A percentile compares a stretch with the other conserved stretches of the same genome.
phyloP scores from a whole-genome alignment of 1,284 basidiomycete species.

The Pseudomicrostroma phylloplanum region DNA sequence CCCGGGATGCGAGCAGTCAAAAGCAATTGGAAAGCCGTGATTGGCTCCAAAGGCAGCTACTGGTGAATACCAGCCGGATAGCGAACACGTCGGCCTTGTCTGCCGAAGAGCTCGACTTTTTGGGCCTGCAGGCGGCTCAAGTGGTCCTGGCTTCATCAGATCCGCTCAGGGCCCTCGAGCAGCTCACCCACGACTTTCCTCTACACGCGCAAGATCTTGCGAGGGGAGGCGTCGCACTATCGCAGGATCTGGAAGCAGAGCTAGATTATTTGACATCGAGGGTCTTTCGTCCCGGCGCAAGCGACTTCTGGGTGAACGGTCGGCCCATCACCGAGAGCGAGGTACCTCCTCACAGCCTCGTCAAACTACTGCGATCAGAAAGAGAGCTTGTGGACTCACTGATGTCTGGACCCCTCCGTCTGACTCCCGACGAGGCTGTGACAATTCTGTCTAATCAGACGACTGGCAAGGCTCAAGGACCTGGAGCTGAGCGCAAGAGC shows the following conservation, averaged over 20 bases:
- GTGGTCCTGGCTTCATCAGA: slow-evolving; percentile 31
- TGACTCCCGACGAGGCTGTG: slow-evolving; percentile 63
- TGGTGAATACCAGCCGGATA: slow-evolving; percentile 11
- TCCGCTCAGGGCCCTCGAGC: slow-evolving; percentile 35
- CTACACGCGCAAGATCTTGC: slow-evolving; percentile 29
- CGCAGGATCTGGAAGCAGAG: slow-evolving; percentile 19
- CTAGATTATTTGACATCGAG: slow-evolving; percentile 19
- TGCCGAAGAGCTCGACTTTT: not conserved
- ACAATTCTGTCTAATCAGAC: slow-evolving; percentile 57
- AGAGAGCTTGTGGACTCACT: slow-evolving; percentile 62
- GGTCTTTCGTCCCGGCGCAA: slow-evolving; percentile 27
- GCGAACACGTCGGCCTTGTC: not conserved
- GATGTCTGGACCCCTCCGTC: slow-evolving; percentile 56
- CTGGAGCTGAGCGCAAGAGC: slow-evolving; percentile 54
- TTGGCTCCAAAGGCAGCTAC: slow-evolving; percentile 19
- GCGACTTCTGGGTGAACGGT: slow-evolving; percentile 46
- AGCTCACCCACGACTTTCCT: slow-evolving; percentile 44
- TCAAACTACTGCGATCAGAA: slow-evolving; percentile 61
- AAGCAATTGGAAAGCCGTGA: slow-evolving; percentile 7
- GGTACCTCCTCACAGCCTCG: slow-evolving; percentile 23
- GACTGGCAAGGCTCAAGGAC: slow-evolving; percentile 20
- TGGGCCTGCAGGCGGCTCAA: slow-evolving; percentile 31
- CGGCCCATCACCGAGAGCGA: slow-evolving; percentile 18
- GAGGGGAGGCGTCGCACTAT: slow-evolving; percentile 13
- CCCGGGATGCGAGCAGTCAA: not conserved